phyloP scores from a whole-genome alignment of 2,329 filamentous ascomycete species.

The Periconia digitata region DNA sequence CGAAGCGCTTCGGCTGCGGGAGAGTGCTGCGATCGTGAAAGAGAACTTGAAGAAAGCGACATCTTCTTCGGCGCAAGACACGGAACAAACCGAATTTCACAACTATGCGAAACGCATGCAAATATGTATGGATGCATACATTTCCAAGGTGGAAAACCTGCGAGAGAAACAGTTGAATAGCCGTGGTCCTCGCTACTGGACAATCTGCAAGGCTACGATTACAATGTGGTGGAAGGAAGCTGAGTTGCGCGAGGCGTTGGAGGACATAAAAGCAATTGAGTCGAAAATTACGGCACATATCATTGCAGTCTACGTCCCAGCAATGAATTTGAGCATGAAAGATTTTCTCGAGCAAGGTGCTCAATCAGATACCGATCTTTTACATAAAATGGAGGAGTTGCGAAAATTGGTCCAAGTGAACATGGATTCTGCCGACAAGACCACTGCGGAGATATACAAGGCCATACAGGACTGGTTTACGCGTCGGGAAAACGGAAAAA shows the following conservation, averaged over 20 bases:
- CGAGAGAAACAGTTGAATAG: not conserved
- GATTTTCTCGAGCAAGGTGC: not conserved
- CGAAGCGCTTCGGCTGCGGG: not conserved
- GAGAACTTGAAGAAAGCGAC: not conserved
- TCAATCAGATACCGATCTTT: not conserved
- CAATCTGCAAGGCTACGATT: not conserved
- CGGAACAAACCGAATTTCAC: not conserved
- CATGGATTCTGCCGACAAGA: not conserved
- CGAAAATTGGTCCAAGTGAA: not conserved
- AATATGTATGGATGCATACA: not conserved
- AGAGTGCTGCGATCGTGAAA: not conserved
- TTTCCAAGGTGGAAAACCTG: not conserved
- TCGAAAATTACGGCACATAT: constrained; percentile 4
- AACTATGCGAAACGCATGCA: not conserved
- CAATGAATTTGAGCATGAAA: constrained; percentile 1
- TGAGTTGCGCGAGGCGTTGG: constrained; percentile 10
- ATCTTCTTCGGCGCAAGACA: not conserved
- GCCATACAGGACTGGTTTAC: constrained; percentile 5
- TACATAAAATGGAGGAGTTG: constrained; percentile 3
- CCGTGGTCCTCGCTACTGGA: not conserved
- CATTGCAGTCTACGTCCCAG: constrained; percentile 1
- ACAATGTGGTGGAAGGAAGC: constrained; percentile 3
- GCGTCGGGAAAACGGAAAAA: constrained; percentile 1
- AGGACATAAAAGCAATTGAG: constrained; percentile 9
- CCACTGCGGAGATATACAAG: not conserved